phyloP scores from a whole-genome alignment of 805 yeast species.

The Clavispora vitiphila region DNA sequence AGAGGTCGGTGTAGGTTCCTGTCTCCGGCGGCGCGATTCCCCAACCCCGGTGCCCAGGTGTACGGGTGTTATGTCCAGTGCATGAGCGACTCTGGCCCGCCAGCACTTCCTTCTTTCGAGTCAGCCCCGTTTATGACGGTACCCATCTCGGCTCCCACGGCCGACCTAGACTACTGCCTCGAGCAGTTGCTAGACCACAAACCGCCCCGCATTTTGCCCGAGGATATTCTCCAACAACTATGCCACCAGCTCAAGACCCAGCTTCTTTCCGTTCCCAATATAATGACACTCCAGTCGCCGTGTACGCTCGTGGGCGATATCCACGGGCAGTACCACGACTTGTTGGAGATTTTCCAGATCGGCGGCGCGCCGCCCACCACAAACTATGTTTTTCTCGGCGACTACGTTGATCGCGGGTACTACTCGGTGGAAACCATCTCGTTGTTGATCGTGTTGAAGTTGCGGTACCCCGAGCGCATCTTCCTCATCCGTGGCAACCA shows the following conservation, averaged over 20 bases:
- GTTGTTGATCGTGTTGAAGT: conserved; percentile 71
- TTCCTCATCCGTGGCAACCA: conserved; percentile 89
- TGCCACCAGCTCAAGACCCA: conserved; percentile 67
- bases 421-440: conserved; percentile 92
- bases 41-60: too few relatives aligned
- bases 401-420: conserved; percentile 93
- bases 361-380: conserved; percentile 94
- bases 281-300: conserved; percentile 78
- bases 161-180: conserved; percentile 39
- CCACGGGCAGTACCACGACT: conserved; percentile 94
- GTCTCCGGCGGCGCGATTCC: too few relatives aligned
- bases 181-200: conserved; percentile 36
- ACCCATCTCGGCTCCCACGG: conserved; percentile 25
- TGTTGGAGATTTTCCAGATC: conserved; percentile 85
- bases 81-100: neutral
- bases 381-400: conserved; percentile 89
- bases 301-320: conserved; percentile 96
- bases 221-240: conserved; percentile 35
- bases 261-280: conserved; percentile 76
- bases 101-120: too few relatives aligned
- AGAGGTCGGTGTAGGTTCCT: too few relatives aligned
- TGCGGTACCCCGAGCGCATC: conserved; percentile 82
- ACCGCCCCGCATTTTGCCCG: conserved; percentile 41
- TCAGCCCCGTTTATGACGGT: conserved; percentile 24
- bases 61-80: neutral